phyloP scores from a whole-genome alignment of 495 filamentous ascomycete species.

The Bacidia gigantensis region DNA sequence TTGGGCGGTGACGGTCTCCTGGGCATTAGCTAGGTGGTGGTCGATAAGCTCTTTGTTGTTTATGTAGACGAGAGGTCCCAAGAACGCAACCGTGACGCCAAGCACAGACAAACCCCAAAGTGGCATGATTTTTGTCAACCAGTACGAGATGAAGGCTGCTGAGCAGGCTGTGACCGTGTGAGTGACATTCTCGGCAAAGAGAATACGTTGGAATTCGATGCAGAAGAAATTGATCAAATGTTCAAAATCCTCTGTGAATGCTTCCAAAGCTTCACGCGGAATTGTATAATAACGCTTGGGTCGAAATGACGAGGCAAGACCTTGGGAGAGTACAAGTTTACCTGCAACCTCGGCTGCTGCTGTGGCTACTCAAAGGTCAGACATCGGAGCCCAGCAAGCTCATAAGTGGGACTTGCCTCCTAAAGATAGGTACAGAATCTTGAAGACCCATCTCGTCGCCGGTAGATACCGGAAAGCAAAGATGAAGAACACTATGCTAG shows the following conservation, averaged over 20 bases:
- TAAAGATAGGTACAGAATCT: slow-evolving; percentile 58
- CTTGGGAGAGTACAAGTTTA: slow-evolving; percentile 58
- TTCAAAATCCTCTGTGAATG: slow-evolving; percentile 67
- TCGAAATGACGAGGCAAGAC: slow-evolving; percentile 73
- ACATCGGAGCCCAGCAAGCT: slow-evolving; percentile 9
- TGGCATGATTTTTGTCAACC: slow-evolving; percentile 83
- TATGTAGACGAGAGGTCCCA: slow-evolving; percentile 80
- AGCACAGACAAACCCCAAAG: slow-evolving; percentile 84
- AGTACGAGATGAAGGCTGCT: slow-evolving; percentile 76
- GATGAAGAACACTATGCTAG: slow-evolving; percentile 60
- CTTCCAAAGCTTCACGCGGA: slow-evolving; percentile 68
- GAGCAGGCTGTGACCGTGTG: slow-evolving; percentile 63
- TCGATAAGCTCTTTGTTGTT: slow-evolving; percentile 92
- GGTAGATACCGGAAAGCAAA: slow-evolving; percentile 83
- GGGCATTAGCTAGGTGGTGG: slow-evolving; percentile 55
- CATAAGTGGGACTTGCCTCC: slow-evolving; percentile 37
- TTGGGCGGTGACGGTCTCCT: slow-evolving; percentile 65
- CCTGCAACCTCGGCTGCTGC: slow-evolving; percentile 66
- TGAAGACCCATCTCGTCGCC: slow-evolving; percentile 76
- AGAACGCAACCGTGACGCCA: slow-evolving; percentile 59
- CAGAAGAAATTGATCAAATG: slow-evolving; percentile 95
- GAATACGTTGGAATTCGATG: slow-evolving; percentile 85
- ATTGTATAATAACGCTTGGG: slow-evolving; percentile 88
- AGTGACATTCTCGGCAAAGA: slow-evolving; percentile 86
- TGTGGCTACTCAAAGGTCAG: slow-evolving; percentile 44